These are phyloP conservation scores for Calocera cornea DNA, from an alignment of 768 basidiomycete species.

Conservation along the genomic window DNA sequence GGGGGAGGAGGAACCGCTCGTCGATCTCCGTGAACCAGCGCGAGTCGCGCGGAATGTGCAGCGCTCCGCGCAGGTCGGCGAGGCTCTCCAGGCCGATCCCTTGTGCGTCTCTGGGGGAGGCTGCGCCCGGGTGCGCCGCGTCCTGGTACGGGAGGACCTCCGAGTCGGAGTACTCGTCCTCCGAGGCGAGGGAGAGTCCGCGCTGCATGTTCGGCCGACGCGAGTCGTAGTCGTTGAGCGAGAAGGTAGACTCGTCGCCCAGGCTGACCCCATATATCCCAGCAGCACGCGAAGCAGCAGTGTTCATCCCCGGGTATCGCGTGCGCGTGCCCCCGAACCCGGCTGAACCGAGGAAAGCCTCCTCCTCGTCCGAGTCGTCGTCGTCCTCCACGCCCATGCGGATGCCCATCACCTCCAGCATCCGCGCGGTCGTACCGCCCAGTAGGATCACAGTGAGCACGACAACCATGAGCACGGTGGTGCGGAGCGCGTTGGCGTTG, in stretches of 20 bases:
- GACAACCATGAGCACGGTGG: conserved; percentile 89
- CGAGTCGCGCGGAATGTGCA: conserved; percentile 35
- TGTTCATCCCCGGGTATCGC: conserved; percentile 19
- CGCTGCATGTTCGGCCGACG: conserved; percentile 29
- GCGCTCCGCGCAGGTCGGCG: conserved; percentile 6
- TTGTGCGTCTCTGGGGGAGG: neutral
- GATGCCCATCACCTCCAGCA: conserved; percentile 96
- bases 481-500: conserved; percentile 80
- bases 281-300: conserved; percentile 15
- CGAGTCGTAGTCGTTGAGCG: conserved; percentile 45
- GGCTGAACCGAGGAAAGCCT: conserved; percentile 23
- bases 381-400: conserved; percentile 91
- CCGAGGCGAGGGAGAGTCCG: conserved; percentile 57
- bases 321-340: conserved; percentile 8
- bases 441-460: conserved; percentile 89
- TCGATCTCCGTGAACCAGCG: conserved; percentile 95
- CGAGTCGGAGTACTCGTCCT: conserved; percentile 56
- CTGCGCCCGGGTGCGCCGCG: neutral
- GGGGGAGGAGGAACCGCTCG: conserved; percentile 81
- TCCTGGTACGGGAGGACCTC: conserved; percentile 25
- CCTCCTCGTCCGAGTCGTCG: conserved; percentile 40
- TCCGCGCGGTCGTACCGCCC: conserved; percentile 91
- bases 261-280: neutral
- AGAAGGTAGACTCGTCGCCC: neutral
- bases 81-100: neutral